Percentiles rank a stretch among this genome's conserved stretches.
Conservation (phyloP, 495 filamentous ascomycete species). For the Saxophila tyrrhenica region DNA sequence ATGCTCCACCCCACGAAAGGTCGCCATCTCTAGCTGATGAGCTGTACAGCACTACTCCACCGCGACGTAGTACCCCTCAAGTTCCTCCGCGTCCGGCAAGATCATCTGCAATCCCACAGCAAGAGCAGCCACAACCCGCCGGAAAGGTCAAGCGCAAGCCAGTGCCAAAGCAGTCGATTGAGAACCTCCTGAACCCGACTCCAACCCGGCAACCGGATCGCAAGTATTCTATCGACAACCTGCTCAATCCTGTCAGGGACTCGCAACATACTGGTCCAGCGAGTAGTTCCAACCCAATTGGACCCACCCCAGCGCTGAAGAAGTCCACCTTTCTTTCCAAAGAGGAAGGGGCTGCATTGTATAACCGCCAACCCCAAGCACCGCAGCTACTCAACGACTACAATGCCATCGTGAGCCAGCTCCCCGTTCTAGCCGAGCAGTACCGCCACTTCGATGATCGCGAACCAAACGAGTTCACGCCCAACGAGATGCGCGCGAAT, state of each 20-base stretch:
- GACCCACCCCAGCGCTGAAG: not conserved
- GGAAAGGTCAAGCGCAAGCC: not conserved
- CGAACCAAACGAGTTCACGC: not conserved
- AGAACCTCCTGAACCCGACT: not conserved
- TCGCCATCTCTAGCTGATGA: not conserved
- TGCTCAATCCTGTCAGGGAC: not conserved
- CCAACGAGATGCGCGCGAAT: not conserved
- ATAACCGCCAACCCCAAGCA: not conserved
- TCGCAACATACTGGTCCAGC: not conserved
- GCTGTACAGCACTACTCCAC: not conserved
- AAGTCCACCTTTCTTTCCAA: not conserved
- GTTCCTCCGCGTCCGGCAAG: not conserved
- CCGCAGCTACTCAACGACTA: not conserved
- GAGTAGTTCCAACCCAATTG: not conserved
- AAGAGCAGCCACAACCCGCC: not conserved
- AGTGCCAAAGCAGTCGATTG: not conserved
- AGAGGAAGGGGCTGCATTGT: not conserved
- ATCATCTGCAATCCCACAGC: not conserved
- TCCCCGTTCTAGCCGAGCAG: not conserved
- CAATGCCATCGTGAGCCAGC: not conserved
- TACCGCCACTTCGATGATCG: not conserved
- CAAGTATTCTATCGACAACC: not conserved
- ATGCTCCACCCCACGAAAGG: not conserved
- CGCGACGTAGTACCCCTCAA: not conserved
- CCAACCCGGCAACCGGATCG: too few species aligned